Base-by-base conservation (phyloP, 768 basidiomycete genomes). In the Terana coerulea region DNA sequence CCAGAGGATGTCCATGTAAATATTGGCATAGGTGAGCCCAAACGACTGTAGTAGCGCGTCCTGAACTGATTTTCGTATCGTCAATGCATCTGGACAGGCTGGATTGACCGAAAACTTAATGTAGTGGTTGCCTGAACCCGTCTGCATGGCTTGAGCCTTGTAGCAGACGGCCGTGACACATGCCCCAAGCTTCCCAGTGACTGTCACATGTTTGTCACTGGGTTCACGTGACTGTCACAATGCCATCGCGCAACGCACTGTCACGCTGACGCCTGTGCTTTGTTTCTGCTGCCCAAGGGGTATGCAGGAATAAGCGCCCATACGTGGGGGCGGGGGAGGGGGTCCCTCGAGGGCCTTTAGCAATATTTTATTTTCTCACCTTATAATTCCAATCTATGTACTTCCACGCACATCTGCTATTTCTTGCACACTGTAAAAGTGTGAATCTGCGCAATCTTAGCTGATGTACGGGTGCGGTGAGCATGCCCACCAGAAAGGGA, bases 1-100 rank as follows among this genome's bases (percentile, higher is more conserved):
- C 74, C 78, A 81, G 15, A 88, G 66, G 9, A 88, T 64, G 58
- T 88, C 86, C 28, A 87, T 52, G 53, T 82, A 77, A 2, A 71
- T 73, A 41, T 73, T 69, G 1, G 83, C 73, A 8, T 68, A 67
- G 3, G 78, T 77, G 34, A 75, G 52, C 3, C 86, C 85, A 56
- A 84, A 84, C 8, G 73, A 68, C 58, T 80, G 77, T 7, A 68
- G 47, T 34, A 87, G 67, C 0, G 77, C 72, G 25, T 83, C 78
- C 58, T 83, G 80, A 19, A 88, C 61, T 2, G 71, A 52, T 63
- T 80, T 84, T 17, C 84, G 69, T 24, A 86, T 59, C 36, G 65
- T 65, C 6, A 84, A 67, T 15, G 63, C 67, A 24, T 82, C 78
- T 21, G 62, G 21, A 17, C 61, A 64, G 0, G 71, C 55, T 0